A percentile compares a stretch with the other conserved stretches of the same genome.
These are phyloP conservation scores for Monilinia polystroma DNA, from an alignment of 2,329 filamentous ascomycete species.

Conservation along the genomic window DNA sequence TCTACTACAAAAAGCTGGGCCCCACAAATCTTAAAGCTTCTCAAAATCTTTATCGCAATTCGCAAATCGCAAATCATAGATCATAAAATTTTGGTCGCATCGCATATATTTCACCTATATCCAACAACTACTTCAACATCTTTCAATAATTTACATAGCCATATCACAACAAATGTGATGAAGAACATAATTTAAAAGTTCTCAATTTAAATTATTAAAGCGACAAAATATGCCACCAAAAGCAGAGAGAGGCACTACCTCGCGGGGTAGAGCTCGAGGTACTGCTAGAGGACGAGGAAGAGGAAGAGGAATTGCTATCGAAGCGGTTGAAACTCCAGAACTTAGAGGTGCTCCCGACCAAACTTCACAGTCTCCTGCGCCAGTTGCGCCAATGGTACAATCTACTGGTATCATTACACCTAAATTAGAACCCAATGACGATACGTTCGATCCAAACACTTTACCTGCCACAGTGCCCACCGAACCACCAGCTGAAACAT, in stretches of 20 bases:
- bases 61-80: not conserved
- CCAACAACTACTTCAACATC: not conserved
- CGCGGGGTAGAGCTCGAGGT: constrained; percentile 26
- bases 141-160: not conserved
- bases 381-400: constrained; percentile 7
- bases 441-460: constrained; percentile 34
- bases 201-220: not conserved
- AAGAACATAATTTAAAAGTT: not conserved
- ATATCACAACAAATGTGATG: not conserved
- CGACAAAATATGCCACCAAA: constrained; percentile 35
- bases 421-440: constrained; percentile 27
- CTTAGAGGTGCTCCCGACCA: not conserved
- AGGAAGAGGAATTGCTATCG: constrained; percentile 27
- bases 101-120: not conserved
- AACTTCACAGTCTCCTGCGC: constrained; percentile 8
- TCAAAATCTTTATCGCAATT: constrained; percentile 13
- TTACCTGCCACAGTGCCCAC: constrained; percentile 36
- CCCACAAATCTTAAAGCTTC: constrained; percentile 11
- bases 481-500: constrained; percentile 31
- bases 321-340: constrained; percentile 21
- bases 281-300: constrained; percentile 31
- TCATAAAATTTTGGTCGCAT: constrained; percentile 6
- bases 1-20: not conserved
- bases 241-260: constrained; percentile 27
- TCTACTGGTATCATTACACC: constrained; percentile 13